These are phyloP conservation scores for Microbotryum violaceum DNA, from an alignment of 1,284 basidiomycete species.

Conservation along the genomic window DNA sequence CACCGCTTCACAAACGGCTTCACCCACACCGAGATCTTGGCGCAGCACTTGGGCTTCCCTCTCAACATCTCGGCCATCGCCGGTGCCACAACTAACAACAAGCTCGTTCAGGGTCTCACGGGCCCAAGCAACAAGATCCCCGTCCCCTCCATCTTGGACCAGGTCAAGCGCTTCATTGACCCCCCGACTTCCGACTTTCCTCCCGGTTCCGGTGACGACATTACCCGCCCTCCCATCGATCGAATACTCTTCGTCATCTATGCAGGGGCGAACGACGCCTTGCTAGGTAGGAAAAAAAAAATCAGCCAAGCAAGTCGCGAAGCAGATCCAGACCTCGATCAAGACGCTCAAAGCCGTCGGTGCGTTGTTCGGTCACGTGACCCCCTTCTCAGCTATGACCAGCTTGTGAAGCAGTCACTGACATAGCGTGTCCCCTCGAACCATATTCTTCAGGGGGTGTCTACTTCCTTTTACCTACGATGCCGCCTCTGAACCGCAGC, in stretches of 20 bases:
- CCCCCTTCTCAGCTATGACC: neutral
- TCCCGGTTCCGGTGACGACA: neutral
- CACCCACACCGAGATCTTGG: neutral
- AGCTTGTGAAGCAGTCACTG: neutral
- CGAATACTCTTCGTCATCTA: conserved; percentile 7
- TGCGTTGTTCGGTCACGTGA: neutral
- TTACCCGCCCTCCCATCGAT: too few relatives aligned
- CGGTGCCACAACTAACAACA: conserved; percentile 14
- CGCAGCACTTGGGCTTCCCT: neutral
- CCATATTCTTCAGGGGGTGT: conserved; percentile 1
- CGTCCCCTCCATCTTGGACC: conserved; percentile 3
- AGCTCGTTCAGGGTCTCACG: conserved; percentile 9
- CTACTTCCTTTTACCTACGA: conserved; percentile 8
- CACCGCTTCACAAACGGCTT: conserved; percentile 15
- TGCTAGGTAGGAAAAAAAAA: neutral
- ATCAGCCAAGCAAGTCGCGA: neutral
- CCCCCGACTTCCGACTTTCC: neutral
- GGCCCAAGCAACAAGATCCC: neutral
- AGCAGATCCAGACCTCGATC: neutral
- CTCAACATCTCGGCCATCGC: conserved; percentile 3
- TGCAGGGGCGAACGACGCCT: conserved; percentile 8
- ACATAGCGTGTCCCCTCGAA: neutral
- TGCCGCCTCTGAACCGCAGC: neutral
- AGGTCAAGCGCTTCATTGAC: neutral
- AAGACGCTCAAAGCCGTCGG: neutral